A percentile compares a stretch with the other conserved stretches of the same genome.
Evolutionary conservation across 2,329 filamentous ascomycete species (phyloP).

Genomic region (Lecanicillium sp.): DNA sequence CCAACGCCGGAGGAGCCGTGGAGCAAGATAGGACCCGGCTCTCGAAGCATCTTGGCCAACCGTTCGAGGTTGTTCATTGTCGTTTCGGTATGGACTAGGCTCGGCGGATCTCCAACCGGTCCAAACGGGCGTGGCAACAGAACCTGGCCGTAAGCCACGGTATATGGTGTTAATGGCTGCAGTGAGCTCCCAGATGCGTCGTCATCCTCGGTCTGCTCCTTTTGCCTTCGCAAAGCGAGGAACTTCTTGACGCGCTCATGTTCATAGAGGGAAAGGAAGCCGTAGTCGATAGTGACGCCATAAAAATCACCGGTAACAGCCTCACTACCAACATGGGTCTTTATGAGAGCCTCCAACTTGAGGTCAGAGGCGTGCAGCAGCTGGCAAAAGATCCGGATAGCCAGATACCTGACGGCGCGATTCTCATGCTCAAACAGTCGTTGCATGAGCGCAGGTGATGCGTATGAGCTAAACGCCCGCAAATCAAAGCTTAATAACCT

Average conservation of each 20-base stretch:
- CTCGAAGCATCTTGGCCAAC: constrained; percentile 61
- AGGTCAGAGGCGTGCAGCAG: constrained; percentile 73
- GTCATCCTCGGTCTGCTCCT: constrained; percentile 1
- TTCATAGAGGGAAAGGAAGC: constrained; percentile 58
- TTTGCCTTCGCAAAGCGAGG: constrained; percentile 27
- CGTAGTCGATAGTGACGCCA: constrained; percentile 67
- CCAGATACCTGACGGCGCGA: constrained; percentile 65
- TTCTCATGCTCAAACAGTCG: constrained; percentile 55
- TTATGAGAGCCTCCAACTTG: constrained; percentile 65
- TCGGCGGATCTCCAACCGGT: constrained; percentile 35
- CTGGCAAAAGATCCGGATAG: constrained; percentile 72
- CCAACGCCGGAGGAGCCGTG: constrained; percentile 79
- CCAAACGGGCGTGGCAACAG: constrained; percentile 59
- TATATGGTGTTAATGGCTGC: constrained; percentile 50
- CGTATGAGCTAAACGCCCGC: constrained; percentile 54
- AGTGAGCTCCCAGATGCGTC: constrained; percentile 7
- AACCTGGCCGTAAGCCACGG: constrained; percentile 57
- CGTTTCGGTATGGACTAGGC: constrained; percentile 63
- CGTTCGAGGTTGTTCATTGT: constrained; percentile 63
- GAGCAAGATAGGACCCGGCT: constrained; percentile 66
- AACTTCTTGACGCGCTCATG: constrained; percentile 43
- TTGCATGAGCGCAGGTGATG: constrained; percentile 62
- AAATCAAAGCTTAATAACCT: constrained; percentile 73
- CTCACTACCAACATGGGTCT: constrained; percentile 54
- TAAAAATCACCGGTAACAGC: constrained; percentile 67